Evolutionary conservation across 2,329 filamentous ascomycete species (phyloP), one percentile per base, ranked within the genome.

Genomic region (Claviceps maximensis): DNA sequence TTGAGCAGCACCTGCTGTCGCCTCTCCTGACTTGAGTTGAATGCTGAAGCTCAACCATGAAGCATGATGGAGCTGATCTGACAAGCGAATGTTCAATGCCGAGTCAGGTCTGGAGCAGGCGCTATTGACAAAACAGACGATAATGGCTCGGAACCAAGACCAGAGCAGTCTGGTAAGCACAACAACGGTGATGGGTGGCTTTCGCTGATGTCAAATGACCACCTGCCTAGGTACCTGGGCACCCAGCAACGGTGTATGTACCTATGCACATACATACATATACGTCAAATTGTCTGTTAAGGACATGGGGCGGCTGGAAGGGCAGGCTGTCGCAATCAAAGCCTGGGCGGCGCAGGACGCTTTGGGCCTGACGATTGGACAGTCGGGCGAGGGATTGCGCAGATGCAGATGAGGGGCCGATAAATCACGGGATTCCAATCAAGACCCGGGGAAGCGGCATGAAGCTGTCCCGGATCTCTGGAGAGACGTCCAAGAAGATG

Each of bases 351-450:
- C 36, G 13, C 36, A 17, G 2, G 40, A 21, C 40, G 40, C 40
- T 41, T 41, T 41, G 40, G 19, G 40, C 15, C 44, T 31, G 44
- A 31, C 25, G 15, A 15, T 25, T 27, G 25, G 25, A 29, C 9
- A 15, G 23, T 27, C 25, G 45, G 45, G 33, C 33, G 29, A 25
- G 36, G 25, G 31, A 33, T 47, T 3, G 17, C 8, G 17, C 10
- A 45, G 25, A 27, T n/a, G n/a, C 31, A 21, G n/a, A 17, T 38
- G 36, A 31, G 45, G 45, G 50, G 10, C 53, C 50, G 53, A 55
- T 13, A 52, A 50, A 52, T 53, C 40, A 50, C 53, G 53, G 50
- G n/a, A 52, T 31, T 51, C 46, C 41, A 31, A 52, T 54, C 53
- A 42, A 36, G n/a, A 3, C 45, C 29, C 29, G 7, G 41, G 41